Conservation (phyloP, 495 filamentous ascomycete species). For the Neurospora pannonica region DNA sequence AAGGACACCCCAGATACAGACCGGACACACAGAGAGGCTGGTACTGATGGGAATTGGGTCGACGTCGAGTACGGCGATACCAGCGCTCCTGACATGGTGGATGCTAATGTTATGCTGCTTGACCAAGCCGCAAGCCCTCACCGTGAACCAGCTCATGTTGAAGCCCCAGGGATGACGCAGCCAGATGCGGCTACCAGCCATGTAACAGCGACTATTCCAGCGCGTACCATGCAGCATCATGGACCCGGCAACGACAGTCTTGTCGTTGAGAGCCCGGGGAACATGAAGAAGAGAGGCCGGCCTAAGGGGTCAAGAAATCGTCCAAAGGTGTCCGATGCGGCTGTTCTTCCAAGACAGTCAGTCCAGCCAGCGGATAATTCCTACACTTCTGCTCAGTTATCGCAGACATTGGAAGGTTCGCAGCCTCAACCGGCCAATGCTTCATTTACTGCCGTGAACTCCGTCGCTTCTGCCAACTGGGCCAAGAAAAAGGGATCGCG, state of each 20-base stretch:
- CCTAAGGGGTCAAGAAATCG: conserved; percentile 43
- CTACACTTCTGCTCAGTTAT: background rate
- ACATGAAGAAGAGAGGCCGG: conserved; percentile 23
- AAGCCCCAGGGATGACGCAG: background rate
- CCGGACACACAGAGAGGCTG: background rate
- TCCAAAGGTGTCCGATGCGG: conserved; percentile 23
- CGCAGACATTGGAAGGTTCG: background rate
- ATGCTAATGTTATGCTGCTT: conserved; percentile 20
- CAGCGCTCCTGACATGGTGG: conserved; percentile 11
- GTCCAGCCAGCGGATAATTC: conserved; percentile 3
- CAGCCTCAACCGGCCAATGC: conserved; percentile 4
- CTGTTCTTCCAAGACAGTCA: conserved; percentile 1
- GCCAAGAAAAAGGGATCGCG: conserved; percentile 3
- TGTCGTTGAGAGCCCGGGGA: conserved; percentile 10
- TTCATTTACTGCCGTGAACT: conserved; percentile 21
- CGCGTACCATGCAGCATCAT: background rate
- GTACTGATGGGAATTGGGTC: conserved; percentile 18
- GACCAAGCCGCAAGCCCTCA: conserved; percentile 12
- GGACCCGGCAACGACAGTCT: background rate
- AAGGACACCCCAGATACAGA: conserved; percentile 1
- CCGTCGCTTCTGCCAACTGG: background rate
- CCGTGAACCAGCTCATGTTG: background rate
- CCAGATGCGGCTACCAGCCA: background rate
- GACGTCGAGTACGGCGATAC: conserved; percentile 16
- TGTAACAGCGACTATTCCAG: background rate